Evolutionary conservation across 2,329 filamentous ascomycete genomes (phyloP).

Genomic region (Magnaporthales sp.): DNA sequence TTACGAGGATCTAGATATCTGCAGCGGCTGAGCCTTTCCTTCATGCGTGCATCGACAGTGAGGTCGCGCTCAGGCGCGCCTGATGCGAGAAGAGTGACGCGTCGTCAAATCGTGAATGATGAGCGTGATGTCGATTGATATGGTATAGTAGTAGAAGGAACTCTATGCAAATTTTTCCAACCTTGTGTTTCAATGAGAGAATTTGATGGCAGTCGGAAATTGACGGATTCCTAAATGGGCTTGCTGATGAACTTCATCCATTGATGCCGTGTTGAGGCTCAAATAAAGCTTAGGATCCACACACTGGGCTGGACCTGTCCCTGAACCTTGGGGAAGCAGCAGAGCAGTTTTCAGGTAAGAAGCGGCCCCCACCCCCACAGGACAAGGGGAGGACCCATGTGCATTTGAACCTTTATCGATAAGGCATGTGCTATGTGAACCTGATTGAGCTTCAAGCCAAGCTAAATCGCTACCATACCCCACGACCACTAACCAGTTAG

Average conservation of each 20-base stretch:
- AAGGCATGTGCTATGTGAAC: neutral
- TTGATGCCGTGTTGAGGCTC: neutral
- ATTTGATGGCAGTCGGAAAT: neutral
- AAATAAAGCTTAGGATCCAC: neutral
- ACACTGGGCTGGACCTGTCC: neutral
- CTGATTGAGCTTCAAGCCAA: neutral
- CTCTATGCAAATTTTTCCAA: neutral
- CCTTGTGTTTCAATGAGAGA: neutral
- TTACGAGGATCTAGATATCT: neutral
- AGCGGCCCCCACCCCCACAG: neutral
- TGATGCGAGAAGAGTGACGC: neutral
- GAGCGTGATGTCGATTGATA: neutral
- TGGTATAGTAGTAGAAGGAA: neutral
- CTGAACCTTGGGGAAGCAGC: neutral
- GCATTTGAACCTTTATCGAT: neutral
- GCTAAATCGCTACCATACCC: neutral
- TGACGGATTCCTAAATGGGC: neutral
- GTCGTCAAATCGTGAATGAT: neutral
- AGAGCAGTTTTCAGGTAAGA: neutral
- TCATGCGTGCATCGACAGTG: neutral
- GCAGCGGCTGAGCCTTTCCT: neutral
- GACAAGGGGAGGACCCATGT: neutral
- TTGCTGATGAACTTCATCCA: neutral
- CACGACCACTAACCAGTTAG: neutral
- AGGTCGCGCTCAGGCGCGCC: constrained; percentile 2